A percentile compares a stretch with the other conserved stretches of the same genome.
Conservation (phyloP, 495 filamentous ascomycete genomes). For the Penicillium subrubescens region DNA sequence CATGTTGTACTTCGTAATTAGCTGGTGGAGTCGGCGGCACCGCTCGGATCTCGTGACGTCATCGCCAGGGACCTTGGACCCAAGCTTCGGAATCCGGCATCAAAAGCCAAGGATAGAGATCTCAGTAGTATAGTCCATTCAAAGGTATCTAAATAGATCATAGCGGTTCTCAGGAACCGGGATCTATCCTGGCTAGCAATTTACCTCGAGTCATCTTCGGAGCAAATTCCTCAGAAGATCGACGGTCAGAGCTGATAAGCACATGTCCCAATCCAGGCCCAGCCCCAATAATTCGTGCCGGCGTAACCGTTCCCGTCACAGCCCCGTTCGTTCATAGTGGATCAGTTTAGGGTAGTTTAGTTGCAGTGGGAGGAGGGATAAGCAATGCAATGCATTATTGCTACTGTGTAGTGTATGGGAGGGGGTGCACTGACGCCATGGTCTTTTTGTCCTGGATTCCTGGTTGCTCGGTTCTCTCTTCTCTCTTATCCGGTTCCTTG, state of each 20-base stretch:
- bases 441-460: background rate
- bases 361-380: background rate
- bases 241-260: slow-evolving; percentile 9
- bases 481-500: background rate
- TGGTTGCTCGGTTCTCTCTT: background rate
- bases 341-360: background rate
- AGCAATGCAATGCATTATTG: slow-evolving; percentile 9
- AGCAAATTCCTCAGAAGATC: slow-evolving; percentile 2
- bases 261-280: background rate
- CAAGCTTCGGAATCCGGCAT: background rate
- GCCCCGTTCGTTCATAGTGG: slow-evolving; percentile 1
- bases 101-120: background rate
- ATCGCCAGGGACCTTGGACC: slow-evolving; percentile 2
- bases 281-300: slow-evolving; percentile 14
- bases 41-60: slow-evolving; percentile 29
- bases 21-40: slow-evolving; percentile 13
- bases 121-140: background rate
- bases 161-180: background rate
- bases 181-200: background rate
- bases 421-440: slow-evolving; percentile 23
- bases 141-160: background rate
- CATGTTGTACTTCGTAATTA: background rate
- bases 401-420: too few relatives aligned
- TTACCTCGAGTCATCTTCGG: background rate
- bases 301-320: slow-evolving; percentile 24